Conservation (phyloP, 495 filamentous ascomycete species). For the Aspergillus conjunctus region DNA sequence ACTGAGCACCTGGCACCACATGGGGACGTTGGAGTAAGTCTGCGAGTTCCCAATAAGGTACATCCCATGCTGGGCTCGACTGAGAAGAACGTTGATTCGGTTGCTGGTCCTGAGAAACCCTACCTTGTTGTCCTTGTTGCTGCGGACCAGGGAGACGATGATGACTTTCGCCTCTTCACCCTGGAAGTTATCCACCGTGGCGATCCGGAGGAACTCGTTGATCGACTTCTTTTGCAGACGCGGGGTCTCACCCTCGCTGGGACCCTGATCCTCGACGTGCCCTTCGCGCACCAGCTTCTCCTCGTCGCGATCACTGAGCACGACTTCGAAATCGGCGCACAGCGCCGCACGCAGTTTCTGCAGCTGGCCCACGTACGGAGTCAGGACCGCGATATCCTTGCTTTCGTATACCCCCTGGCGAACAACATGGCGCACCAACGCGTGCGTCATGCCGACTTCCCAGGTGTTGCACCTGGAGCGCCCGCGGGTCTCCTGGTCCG, state of each 20-base stretch:
- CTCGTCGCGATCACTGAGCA: conserved; percentile 68
- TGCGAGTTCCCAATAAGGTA: conserved; percentile 76
- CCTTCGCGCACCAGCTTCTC: conserved; percentile 59
- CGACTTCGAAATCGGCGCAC: conserved; percentile 56
- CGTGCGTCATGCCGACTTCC: conserved; percentile 66
- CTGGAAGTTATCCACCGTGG: conserved; percentile 84
- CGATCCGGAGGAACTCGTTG: conserved; percentile 54
- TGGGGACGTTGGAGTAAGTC: conserved; percentile 56
- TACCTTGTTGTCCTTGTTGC: conserved; percentile 60
- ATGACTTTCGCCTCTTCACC: conserved; percentile 81
- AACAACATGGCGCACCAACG: conserved; percentile 72
- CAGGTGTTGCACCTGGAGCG: conserved; percentile 66
- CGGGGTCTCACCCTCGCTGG: neutral
- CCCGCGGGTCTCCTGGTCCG: conserved; percentile 38
- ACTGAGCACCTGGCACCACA: conserved; percentile 69
- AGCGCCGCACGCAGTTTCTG: conserved; percentile 57
- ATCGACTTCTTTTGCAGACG: neutral
- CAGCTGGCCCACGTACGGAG: conserved; percentile 75
- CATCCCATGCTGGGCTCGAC: conserved; percentile 77
- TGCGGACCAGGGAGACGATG: conserved; percentile 76
- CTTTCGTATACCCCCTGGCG: conserved; percentile 64
- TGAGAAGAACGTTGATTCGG: conserved; percentile 77
- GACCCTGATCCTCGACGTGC: conserved; percentile 35
- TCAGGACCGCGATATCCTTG: conserved; percentile 76
- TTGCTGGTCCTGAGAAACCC: conserved; percentile 77